Evolutionary conservation across 306 rosid genomes (phyloP), one percentile per base, ranked within the genome.

Genomic region (Glycyrrhiza uralensis): DNA sequence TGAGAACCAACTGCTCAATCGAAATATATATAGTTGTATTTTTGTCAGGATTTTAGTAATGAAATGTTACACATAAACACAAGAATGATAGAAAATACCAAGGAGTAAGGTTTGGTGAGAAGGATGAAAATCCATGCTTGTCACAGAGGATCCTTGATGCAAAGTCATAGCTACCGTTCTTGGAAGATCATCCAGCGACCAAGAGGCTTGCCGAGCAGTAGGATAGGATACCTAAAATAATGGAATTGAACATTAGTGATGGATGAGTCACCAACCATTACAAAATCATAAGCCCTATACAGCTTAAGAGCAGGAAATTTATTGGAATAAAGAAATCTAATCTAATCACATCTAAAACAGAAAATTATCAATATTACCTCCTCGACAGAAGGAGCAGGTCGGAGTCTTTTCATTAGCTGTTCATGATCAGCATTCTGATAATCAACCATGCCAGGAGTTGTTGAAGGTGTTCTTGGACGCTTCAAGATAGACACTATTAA

Each of bases 81-180:
- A 50, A 42, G 15, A 49, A 29, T 61, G 44, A 58, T 59, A 56
- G 65, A 52, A 42, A 73, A 51, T 81, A 90, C 98, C 98, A 67
- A 92, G 90, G 66, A 92, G 90, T 76, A 92, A 81, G 50, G 84
- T 78, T 49, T 82, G 89, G 56, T 83, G 91, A 66, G 89, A 76
- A 65, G 96, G 98, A 81, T 90, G 96, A 83, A 92, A 92, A 77
- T 92, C 98, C 98, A 92, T 86, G 98, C 98, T 92, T 76, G 91
- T 82, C 66, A 92, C 88, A 45, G 81, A 54, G 64, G 92, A 88
- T 22, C 98, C 98, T 82, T 90, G 96, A 77, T 75, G 95, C 84
- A 85, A 58, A 59, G 86, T 79, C 80, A 79, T 64, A 38, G 95
- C 90, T 59, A 92, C 93, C 6, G 88, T 77, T 88, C 88, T 84